Evolutionary conservation across 1,139 yeast species (phyloP).

Genomic region (Suhomyces kunorum): DNA sequence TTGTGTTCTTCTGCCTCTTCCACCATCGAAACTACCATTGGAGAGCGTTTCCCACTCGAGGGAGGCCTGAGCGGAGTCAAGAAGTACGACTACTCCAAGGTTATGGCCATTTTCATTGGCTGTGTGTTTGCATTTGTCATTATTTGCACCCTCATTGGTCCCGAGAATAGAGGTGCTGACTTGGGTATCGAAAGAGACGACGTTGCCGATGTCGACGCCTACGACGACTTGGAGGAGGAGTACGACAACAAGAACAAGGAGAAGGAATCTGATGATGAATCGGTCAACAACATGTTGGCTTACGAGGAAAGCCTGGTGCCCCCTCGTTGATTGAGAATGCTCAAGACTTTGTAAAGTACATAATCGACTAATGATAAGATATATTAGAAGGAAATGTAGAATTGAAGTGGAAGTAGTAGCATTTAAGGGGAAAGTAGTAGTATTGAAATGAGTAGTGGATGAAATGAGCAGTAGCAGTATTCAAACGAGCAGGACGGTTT

Average conservation of each 20-base stretch:
- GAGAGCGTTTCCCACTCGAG: constrained; percentile 57
- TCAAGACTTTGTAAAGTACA: neutral
- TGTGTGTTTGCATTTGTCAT: constrained; percentile 69
- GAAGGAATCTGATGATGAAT: constrained; percentile 13
- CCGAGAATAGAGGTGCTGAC: constrained; percentile 58
- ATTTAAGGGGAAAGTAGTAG: no score
- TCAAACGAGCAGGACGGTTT: no score
- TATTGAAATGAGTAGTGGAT: no score
- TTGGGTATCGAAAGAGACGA: constrained; percentile 21
- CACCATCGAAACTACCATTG: constrained; percentile 77
- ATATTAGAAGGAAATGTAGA: neutral
- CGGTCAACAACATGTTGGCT: constrained; percentile 4
- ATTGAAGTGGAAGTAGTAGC: neutral
- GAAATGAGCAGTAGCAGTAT: no score
- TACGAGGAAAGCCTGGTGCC: constrained; percentile 5
- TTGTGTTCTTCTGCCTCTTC: constrained; percentile 81
- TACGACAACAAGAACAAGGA: constrained; percentile 10
- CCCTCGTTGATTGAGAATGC: neutral
- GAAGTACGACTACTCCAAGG: constrained; percentile 40
- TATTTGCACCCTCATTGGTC: constrained; percentile 64
- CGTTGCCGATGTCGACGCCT: constrained; percentile 15
- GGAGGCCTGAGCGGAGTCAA: constrained; percentile 10
- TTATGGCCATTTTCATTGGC: constrained; percentile 83
- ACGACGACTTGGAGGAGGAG: constrained; percentile 11
- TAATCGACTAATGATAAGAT: neutral